phyloP scores from a whole-genome alignment of 1,139 yeast species.

The Geotrichum histeridarum region DNA sequence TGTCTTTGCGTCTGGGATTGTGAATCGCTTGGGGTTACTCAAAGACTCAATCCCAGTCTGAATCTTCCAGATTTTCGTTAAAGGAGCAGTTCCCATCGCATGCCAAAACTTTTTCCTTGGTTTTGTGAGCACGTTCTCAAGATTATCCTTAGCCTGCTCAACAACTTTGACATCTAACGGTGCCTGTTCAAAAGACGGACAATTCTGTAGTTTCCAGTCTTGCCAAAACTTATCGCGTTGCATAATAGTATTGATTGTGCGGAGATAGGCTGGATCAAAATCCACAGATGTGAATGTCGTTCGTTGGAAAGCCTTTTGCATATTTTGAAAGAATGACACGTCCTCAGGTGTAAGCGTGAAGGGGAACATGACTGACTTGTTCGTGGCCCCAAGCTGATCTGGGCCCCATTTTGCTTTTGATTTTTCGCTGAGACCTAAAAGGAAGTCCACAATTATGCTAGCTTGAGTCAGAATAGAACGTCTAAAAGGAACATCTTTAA shows the following conservation, averaged over 20 bases:
- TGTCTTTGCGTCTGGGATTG: conserved; percentile 24
- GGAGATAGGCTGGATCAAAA: conserved; percentile 24
- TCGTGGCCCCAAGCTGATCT: conserved; percentile 24
- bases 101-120: conserved; percentile 32
- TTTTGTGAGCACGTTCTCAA: conserved; percentile 20
- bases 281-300: conserved; percentile 20
- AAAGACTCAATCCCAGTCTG: conserved; percentile 30
- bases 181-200: conserved; percentile 34
- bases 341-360: conserved; percentile 26
- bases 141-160: conserved; percentile 18
- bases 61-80: conserved; percentile 34
- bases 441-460: conserved; percentile 32
- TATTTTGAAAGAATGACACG: conserved; percentile 23
- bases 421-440: conserved; percentile 27
- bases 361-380: conserved; percentile 30
- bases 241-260: conserved; percentile 27
- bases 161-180: conserved; percentile 19
- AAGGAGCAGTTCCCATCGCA: conserved; percentile 38
- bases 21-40: conserved; percentile 17
- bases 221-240: conserved; percentile 36
- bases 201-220: conserved; percentile 35
- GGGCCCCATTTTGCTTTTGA: conserved; percentile 21
- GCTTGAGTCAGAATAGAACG: conserved; percentile 35
- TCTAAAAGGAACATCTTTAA: conserved; percentile 36
- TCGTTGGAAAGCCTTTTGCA: conserved; percentile 20